Percentiles rank a stretch among this genome's conserved stretches.
Conservation (phyloP, 2,329 filamentous ascomycete genomes). For the Pestalotiopsis sp. region DNA sequence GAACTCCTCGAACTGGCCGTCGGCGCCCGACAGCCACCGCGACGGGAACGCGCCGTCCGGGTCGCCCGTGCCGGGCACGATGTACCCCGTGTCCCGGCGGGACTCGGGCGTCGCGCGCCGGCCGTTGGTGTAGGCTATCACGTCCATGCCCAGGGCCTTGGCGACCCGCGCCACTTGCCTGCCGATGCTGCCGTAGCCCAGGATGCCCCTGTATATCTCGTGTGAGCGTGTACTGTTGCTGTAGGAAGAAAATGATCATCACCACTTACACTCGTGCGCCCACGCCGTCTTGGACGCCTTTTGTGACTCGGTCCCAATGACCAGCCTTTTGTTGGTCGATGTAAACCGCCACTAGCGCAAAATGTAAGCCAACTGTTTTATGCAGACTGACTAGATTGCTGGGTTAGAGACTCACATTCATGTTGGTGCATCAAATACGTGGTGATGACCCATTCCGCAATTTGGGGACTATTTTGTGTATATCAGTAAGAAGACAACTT, state of each 20-base stretch:
- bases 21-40: conserved; percentile 42
- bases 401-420: conserved; percentile 36
- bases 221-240: conserved; percentile 1
- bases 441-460: conserved; percentile 58
- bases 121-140: conserved; percentile 69
- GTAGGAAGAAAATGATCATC: conserved; percentile 31
- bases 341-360: conserved; percentile 3
- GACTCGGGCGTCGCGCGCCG: conserved; percentile 62
- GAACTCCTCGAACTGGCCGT: conserved; percentile 37
- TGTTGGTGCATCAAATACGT: conserved; percentile 55
- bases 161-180: conserved; percentile 50
- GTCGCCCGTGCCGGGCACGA: conserved; percentile 63
- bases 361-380: neutral
- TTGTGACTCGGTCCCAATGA: conserved; percentile 43
- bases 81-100: conserved; percentile 60
- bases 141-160: conserved; percentile 64
- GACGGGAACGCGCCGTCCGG: conserved; percentile 41
- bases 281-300: conserved; percentile 49
- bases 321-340: conserved; percentile 9
- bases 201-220: conserved; percentile 34
- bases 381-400: neutral
- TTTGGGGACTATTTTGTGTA: conserved; percentile 49
- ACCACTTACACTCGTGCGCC: conserved; percentile 53
- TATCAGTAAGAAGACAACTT: too few relatives aligned
- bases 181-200: conserved; percentile 49